Evolutionary conservation across 2,329 filamentous ascomycete genomes (phyloP), one percentile per base, ranked within the genome.

Genomic region (Fusarium sp.): DNA sequence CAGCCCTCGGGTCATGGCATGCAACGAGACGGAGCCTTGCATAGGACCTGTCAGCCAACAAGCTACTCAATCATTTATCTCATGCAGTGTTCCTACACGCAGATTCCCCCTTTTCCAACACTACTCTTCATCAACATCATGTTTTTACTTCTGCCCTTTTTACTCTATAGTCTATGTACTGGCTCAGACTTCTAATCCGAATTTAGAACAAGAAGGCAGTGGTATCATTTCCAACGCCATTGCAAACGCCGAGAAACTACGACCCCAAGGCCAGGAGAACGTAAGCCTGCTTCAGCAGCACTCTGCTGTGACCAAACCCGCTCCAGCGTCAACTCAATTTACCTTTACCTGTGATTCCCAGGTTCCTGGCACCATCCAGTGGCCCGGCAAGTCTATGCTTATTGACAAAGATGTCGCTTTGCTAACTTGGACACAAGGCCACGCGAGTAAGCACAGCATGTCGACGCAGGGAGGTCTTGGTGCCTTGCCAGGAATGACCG

Each of bases 301-400:
- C 78, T 76, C 77, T 10, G 82, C 87, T 18, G 80, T 84, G 7
- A 84, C 84, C 60, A 91, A 88, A 74, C 77, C 87, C 6, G 89
- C 87, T 36, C 89, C 92, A 6, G 88, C 91, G 7, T 93, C 94
- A 58, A 92, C 92, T 1, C 94, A 98, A 74, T 99, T 99, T 78
- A 99, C 96, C 11, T 99, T 99, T 77, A 97, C 94, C 14, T 98
- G 94, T 80, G 93, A 97, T 75, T 95, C 95, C 2, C 94, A 96
- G 77, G 93, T 94, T 38, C 91, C 93, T 1, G 93, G 91, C 62
- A 90, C 91, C 58, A 88, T 94, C 78, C 89, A 90, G 52, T 93
- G 92, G 90, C 92, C 92, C 43, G 89, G 90, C 75, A 80, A 81
- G 66, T 72, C 33, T 22, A 39, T 20, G 31, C 22, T 4, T 10